Evolutionary conservation across 139 green algal genomes (phyloP), one percentile per base, ranked within the genome.

Genomic region (Edaphochlamys debaryana): DNA sequence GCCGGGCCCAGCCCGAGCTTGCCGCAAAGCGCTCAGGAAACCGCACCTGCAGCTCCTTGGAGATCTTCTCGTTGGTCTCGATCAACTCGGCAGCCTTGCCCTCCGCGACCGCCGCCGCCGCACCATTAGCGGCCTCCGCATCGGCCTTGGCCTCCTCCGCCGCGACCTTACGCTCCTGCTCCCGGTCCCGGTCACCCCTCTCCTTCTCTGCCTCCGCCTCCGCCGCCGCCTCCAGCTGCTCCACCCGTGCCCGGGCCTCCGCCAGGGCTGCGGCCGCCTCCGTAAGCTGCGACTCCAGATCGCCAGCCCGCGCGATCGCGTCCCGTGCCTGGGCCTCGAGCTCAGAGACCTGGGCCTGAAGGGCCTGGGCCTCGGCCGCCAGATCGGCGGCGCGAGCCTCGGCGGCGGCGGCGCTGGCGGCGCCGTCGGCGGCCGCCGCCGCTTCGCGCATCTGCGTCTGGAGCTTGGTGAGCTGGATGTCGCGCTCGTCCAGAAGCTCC

Each of bases 1-100:
- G n/a, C n/a, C n/a, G n/a, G n/a, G n/a, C n/a, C n/a, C n/a, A n/a
- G n/a, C n/a, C n/a, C n/a, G n/a, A n/a, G n/a, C n/a, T n/a, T n/a
- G n/a, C n/a, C n/a, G n/a, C n/a, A n/a, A n/a, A n/a, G n/a, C n/a
- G n/a, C n/a, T n/a, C n/a, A n/a, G n/a, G n/a, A n/a, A n/a, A n/a
- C 52, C 63, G 13, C 41, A 67, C 75, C 75, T 71, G 60, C 40
- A 81, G 60, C 60, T 81, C 75, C 41, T 62, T 71, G 36, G 40
- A 27, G 30, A 81, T 50, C 54, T 67, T 63, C 0, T 68, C 54
- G 19, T 60, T 77, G 40, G 38, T 30, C 5, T 41, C 27, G 37
- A 19, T 27, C 79, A 69, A 25, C 62, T 68, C 66, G 17, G 63
- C 48, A 37, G 64, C n/a, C 40, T 63, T 38, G 11, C 72, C 62